phyloP scores from a whole-genome alignment of 2,329 filamentous ascomycete species.

The Endothia cerciana region DNA sequence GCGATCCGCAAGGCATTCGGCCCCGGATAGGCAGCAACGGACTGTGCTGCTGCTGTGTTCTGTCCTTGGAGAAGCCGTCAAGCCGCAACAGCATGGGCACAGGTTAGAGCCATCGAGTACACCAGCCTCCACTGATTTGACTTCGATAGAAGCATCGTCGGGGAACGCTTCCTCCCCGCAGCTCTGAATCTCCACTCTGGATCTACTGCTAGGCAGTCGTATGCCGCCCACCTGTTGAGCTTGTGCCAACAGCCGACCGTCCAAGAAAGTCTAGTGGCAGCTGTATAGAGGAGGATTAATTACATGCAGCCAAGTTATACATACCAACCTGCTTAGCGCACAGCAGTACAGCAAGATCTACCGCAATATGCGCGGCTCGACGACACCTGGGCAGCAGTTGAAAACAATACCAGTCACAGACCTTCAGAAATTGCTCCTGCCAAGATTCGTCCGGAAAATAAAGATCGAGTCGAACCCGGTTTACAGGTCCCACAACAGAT shows the following conservation, averaged over 20 bases:
- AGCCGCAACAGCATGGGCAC: not conserved
- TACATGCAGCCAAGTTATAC: not conserved
- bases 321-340: not conserved
- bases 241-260: not conserved
- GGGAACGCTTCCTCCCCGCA: no score
- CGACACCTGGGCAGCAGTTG: conserved; percentile 6
- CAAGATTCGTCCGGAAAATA: conserved; percentile 12
- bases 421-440: conserved; percentile 16
- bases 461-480: not conserved
- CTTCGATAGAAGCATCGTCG: no score
- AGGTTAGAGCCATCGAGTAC: not conserved
- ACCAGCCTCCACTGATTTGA: no score
- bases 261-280: not conserved
- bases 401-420: conserved; percentile 24
- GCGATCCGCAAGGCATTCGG: not conserved
- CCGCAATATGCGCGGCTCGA: not conserved
- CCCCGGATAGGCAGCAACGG: not conserved
- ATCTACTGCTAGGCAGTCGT: not conserved
- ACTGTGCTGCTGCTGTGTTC: not conserved
- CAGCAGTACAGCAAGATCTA: not conserved
- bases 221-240: not conserved
- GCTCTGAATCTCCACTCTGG: no score
- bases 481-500: not conserved
- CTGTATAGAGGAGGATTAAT: not conserved
- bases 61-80: not conserved